Evolutionary conservation across 768 basidiomycete species (phyloP).

Genomic region (Mycena pura): DNA sequence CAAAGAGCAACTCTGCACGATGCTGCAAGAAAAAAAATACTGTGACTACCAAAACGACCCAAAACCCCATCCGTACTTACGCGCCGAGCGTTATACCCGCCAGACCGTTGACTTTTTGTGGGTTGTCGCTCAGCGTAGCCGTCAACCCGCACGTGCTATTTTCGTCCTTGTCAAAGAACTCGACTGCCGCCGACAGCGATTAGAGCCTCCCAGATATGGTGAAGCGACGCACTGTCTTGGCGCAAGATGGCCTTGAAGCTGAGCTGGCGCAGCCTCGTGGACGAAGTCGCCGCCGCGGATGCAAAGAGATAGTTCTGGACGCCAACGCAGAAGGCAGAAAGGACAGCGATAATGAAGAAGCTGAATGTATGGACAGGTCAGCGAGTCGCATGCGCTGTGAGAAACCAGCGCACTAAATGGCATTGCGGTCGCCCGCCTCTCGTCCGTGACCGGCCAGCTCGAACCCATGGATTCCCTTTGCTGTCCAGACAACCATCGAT

Average conservation of each 20-base stretch:
- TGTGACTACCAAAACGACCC: constrained; percentile 37
- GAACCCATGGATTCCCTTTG: constrained; percentile 66
- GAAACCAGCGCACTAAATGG: constrained; percentile 57
- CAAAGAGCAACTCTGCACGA: not conserved
- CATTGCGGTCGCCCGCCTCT: constrained; percentile 69
- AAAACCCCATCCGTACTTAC: no score
- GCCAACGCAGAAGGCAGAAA: constrained; percentile 65
- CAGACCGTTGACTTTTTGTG: constrained; percentile 86
- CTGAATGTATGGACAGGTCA: constrained; percentile 38
- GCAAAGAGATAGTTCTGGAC: constrained; percentile 78
- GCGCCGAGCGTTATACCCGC: constrained; percentile 87
- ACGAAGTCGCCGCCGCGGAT: constrained; percentile 70
- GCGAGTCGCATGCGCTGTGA: not conserved
- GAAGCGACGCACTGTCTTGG: constrained; percentile 72
- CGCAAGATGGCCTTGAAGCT: constrained; percentile 82
- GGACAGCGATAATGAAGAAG: constrained; percentile 82
- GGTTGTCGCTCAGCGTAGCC: constrained; percentile 77
- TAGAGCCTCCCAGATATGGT: constrained; percentile 6
- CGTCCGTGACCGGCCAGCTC: constrained; percentile 49
- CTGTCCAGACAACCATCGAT: constrained; percentile 37
- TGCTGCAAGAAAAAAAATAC: not conserved
- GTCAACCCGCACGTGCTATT: constrained; percentile 72
- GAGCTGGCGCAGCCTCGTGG: constrained; percentile 69
- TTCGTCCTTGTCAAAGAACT: constrained; percentile 87
- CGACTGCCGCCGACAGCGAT: constrained; percentile 49